These are phyloP conservation scores for Cutaneotrichosporon mucoides DNA, from an alignment of 1,284 basidiomycete species.

Conservation along the genomic window DNA sequence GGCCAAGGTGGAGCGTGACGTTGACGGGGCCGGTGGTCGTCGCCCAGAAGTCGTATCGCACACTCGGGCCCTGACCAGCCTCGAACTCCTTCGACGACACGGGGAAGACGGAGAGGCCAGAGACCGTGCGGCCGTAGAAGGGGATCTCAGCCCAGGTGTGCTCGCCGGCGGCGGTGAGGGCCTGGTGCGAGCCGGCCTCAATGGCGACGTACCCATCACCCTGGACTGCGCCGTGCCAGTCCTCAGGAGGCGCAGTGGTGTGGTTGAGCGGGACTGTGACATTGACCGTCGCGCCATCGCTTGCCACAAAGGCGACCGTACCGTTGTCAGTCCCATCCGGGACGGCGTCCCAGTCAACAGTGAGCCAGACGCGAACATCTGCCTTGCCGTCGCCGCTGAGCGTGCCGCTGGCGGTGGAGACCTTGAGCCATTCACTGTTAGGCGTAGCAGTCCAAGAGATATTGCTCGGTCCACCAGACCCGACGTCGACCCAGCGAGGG, in stretches of 20 bases:
- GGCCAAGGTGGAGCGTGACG: slow-evolving; percentile 57
- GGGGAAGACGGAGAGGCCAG: slow-evolving; percentile 60
- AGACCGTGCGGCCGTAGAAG: slow-evolving; percentile 52
- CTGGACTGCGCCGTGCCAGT: slow-evolving; percentile 63
- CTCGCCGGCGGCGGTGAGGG: slow-evolving; percentile 46
- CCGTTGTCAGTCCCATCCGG: background rate
- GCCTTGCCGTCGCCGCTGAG: slow-evolving; percentile 52
- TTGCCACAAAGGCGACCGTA: slow-evolving; percentile 54
- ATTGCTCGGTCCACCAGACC: slow-evolving; percentile 58
- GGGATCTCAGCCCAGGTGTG: slow-evolving; percentile 60
- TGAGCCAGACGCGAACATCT: slow-evolving; percentile 58
- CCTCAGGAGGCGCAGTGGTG: slow-evolving; percentile 31
- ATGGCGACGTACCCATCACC: slow-evolving; percentile 62
- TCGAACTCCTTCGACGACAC: slow-evolving; percentile 57
- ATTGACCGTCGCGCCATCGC: slow-evolving; percentile 37
- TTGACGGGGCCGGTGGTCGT: slow-evolving; percentile 54
- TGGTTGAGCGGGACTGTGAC: slow-evolving; percentile 48
- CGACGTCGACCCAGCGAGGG: slow-evolving; percentile 60
- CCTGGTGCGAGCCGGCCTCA: slow-evolving; percentile 58
- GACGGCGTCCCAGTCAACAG: slow-evolving; percentile 57
- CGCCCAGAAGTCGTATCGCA: slow-evolving; percentile 64
- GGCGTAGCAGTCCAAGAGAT: slow-evolving; percentile 57
- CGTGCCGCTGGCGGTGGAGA: slow-evolving; percentile 54
- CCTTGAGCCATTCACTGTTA: slow-evolving; percentile 57
- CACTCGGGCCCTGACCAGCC: slow-evolving; percentile 59